phyloP scores from a whole-genome alignment of 441 rosid genomes.

The Biscutella laevigata region DNA sequence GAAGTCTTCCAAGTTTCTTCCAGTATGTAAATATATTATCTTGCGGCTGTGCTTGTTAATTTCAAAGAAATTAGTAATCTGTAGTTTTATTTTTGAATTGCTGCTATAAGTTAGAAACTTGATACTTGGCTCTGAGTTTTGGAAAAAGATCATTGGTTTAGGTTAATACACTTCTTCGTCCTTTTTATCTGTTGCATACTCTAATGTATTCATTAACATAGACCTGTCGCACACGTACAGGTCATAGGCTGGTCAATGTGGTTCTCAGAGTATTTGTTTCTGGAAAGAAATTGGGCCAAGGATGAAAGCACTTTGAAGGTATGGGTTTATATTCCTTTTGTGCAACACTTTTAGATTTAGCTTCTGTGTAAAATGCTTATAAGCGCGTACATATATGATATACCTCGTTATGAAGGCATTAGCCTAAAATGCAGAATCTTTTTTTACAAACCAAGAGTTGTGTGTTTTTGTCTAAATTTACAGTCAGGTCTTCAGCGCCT shows the following conservation, averaged over 20 bases:
- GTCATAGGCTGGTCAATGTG: conserved; percentile 89
- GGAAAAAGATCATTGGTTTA: not conserved
- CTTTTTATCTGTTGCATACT: not conserved
- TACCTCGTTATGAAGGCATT: not conserved
- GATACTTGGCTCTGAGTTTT: not conserved
- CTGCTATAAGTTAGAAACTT: conserved; percentile 2
- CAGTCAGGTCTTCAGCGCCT: conserved; percentile 66
- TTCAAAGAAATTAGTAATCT: not conserved
- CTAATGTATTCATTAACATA: conserved; percentile 15
- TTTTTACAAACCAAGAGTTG: not conserved
- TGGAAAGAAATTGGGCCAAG: conserved; percentile 75
- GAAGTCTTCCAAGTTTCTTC: conserved; percentile 73
- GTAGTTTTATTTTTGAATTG: not conserved
- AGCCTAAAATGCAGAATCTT: not conserved
- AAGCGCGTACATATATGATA: not conserved
- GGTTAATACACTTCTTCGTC: not conserved
- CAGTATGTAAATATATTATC: conserved; percentile 35
- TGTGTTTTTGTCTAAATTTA: conserved; percentile 24
- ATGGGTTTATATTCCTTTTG: not conserved
- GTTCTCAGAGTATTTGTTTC: conserved; percentile 76
- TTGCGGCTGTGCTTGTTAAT: conserved; percentile 2
- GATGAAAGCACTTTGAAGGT: conserved; percentile 74
- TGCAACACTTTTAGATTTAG: not conserved
- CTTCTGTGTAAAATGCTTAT: not conserved
- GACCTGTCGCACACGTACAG: conserved; percentile 29